Conservation (phyloP, 257 asterid genomes). For the Primulina tabacum region DNA sequence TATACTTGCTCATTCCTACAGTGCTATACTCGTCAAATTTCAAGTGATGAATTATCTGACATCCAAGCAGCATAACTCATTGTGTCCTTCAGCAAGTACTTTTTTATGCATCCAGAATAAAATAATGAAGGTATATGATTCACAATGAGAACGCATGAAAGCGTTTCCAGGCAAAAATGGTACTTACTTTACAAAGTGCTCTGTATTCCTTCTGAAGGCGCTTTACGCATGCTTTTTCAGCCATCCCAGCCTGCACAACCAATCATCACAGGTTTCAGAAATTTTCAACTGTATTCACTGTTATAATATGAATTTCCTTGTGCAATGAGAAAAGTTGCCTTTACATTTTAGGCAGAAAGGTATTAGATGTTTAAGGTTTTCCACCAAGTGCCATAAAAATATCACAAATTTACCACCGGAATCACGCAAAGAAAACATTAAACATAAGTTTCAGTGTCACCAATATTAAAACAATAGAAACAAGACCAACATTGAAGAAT, state of each 20-base stretch:
- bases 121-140: constrained; percentile 10
- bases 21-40: background rate
- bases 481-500: background rate
- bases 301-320: constrained; percentile 25
- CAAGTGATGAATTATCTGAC: constrained; percentile 9
- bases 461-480: background rate
- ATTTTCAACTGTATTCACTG: constrained; percentile 26
- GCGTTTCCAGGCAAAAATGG: constrained; percentile 11
- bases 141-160: constrained; percentile 6
- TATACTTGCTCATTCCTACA: background rate
- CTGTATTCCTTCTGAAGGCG: constrained; percentile 98
- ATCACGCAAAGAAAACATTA: background rate
- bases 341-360: background rate
- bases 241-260: constrained; percentile 40
- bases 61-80: constrained; percentile 9
- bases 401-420: background rate
- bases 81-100: background rate
- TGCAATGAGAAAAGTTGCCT: background rate
- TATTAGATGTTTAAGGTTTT: background rate
- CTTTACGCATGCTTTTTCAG: constrained; percentile 80
- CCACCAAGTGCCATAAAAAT: background rate
- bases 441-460: background rate
- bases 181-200: constrained; percentile 86
- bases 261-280: constrained; percentile 18
- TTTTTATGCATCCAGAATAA: background rate